Conservation (phyloP, 108 stramenopile genomes). For the Nitzschia sp. region DNA sequence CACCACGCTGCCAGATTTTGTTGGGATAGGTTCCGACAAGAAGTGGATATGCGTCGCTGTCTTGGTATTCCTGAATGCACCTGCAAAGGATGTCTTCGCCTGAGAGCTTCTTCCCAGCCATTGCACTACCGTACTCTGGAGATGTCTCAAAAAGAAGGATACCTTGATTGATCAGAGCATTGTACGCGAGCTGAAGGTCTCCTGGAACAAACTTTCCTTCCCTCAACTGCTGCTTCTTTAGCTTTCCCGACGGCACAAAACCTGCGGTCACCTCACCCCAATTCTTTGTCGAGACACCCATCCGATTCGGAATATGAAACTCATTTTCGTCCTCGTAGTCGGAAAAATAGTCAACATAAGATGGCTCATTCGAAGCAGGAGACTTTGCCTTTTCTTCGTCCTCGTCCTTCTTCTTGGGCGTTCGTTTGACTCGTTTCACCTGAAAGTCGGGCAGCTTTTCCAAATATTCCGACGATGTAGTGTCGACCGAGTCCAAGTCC, state of each 20-base stretch:
- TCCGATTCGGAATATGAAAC: constrained; percentile 85
- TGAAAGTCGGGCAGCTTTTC: constrained; percentile 48
- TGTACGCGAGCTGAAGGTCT: constrained; percentile 77
- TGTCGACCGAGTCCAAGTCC: background rate
- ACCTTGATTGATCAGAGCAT: constrained; percentile 58
- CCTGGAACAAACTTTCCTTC: constrained; percentile 66
- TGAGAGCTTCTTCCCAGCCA: constrained; percentile 42
- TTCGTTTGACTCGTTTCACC: constrained; percentile 33
- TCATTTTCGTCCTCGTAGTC: constrained; percentile 83
- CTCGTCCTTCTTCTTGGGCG: constrained; percentile 33
- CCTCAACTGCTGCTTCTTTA: constrained; percentile 69
- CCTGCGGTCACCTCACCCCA: constrained; percentile 70
- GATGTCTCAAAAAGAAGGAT: constrained; percentile 77
- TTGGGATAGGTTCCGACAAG: constrained; percentile 23
- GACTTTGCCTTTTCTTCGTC: constrained; percentile 12
- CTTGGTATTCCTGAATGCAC: constrained; percentile 47
- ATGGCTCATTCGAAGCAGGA: constrained; percentile 8
- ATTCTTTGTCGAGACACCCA: constrained; percentile 66
- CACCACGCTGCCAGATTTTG: constrained; percentile 26
- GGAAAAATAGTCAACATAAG: constrained; percentile 59
- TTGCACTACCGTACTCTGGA: constrained; percentile 50
- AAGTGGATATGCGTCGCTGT: constrained; percentile 14
- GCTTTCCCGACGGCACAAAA: constrained; percentile 59
- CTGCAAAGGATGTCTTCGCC: constrained; percentile 46
- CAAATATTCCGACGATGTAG: constrained; percentile 22